Evolutionary conservation across 2,329 filamentous ascomycete species (phyloP), one percentile per base, ranked within the genome.

Genomic region (Elsinoe fawcettii): DNA sequence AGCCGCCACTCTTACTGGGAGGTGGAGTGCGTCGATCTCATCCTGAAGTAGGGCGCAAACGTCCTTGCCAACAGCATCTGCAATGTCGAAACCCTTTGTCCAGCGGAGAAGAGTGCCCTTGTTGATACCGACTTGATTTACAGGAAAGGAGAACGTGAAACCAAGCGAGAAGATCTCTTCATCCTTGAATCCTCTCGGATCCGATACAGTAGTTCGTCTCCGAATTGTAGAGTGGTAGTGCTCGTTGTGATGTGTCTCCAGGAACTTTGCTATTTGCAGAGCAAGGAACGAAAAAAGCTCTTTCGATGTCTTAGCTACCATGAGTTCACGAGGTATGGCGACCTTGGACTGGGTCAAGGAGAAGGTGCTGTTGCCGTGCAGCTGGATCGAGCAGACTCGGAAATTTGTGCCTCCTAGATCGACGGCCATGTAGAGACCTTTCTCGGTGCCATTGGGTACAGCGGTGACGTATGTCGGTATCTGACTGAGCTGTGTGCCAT

Each of bases 331-430:
- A 6, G 93, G 93, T 58, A 99, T 95, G 60, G 90, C 82, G 58
- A 95, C 87, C 75, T 97, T 97, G 74, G 84, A 89, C 76, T 90
- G 95, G 55, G 87, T 95, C 65, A 97, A 82, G 72, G 88, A 89
- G 78, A 96, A 97, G 58, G 90, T 96, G 66, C 87, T 91, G 75
- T 97, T 90, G 67, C 93, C 93, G 70, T 96, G 91, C 60, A 99
- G 80, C 65, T 88, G 82, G 67, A 99, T 87, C 43, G 92, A 96
- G 77, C 93, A 99, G 67, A 99, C 93, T 65, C 93, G 87, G 74
- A 97, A 96, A 76, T 99, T 99, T 63, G 93, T 99, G 66, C 93
- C 93, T 61, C 93, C 93, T n/a, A 99, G 81, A 69, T 99, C 93
- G 63, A 99, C 91, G 37, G 93, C 92, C 69, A 99, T 84, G 75